A percentile compares a stretch with the other conserved stretches of the same genome.
Conservation (phyloP, 2,329 filamentous ascomycete species). For the Colletotrichum simmondsii region DNA sequence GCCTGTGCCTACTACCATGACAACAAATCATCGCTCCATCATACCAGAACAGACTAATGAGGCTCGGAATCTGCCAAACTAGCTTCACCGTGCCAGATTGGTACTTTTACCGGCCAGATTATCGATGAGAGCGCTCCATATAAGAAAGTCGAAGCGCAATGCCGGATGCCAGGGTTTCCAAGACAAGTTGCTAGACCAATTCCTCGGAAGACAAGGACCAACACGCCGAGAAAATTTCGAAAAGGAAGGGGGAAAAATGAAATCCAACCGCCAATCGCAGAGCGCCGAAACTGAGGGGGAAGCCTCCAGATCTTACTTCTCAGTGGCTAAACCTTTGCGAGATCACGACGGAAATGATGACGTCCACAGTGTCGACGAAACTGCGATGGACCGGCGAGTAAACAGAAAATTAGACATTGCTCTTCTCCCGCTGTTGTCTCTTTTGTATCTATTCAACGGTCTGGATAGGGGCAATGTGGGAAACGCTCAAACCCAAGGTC, state of each 20-base stretch:
- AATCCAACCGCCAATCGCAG: slow-evolving; percentile 18
- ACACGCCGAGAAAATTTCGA: background rate
- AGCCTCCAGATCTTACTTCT: slow-evolving; percentile 13
- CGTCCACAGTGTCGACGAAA: background rate
- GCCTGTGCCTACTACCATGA: slow-evolving; percentile 6
- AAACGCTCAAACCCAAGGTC: slow-evolving; percentile 52
- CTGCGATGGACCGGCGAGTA: slow-evolving; percentile 34
- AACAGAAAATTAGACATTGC: slow-evolving; percentile 50
- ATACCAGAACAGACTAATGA: slow-evolving; percentile 5
- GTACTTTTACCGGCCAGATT: background rate
- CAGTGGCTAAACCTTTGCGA: slow-evolving; percentile 3
- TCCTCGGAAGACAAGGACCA: background rate
- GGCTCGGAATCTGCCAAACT: slow-evolving; percentile 8
- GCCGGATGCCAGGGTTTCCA: background rate
- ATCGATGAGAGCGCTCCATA: background rate
- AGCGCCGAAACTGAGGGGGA: slow-evolving; percentile 16
- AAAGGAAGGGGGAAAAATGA: background rate
- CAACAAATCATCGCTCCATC: slow-evolving; percentile 7
- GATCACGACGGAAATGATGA: background rate
- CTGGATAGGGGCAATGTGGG: slow-evolving; percentile 54
- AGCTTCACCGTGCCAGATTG: background rate
- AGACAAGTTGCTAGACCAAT: slow-evolving; percentile 3
- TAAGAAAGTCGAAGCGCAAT: slow-evolving; percentile 1
- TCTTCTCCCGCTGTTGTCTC: slow-evolving; percentile 50
- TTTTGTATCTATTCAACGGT: slow-evolving; percentile 53